Evolutionary conservation across 495 filamentous ascomycete species (phyloP), one percentile per base, ranked within the genome.

Genomic region (Tuber borchii): DNA sequence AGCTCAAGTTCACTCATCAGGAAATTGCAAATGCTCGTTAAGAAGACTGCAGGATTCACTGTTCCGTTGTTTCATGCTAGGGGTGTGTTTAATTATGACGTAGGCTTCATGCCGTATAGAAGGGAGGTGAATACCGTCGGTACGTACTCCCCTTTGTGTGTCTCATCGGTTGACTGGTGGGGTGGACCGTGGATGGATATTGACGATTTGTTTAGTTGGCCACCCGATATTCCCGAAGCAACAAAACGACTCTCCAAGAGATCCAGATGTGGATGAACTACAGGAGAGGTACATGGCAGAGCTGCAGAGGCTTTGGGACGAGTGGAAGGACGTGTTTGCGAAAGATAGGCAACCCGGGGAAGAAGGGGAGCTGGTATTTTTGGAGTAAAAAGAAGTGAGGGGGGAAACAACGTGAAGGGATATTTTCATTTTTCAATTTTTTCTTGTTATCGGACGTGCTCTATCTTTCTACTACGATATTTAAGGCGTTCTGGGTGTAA

Each of bases 61-160:
- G 87, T 98, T 5, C 95, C 95, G 4, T 85, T 97, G 43, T 90
- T 97, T 75, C 94, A 97, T 84, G 94, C 94, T 2, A 83, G 93
- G 22, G 95, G 95, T 1, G 91, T 98, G 14, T 97, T 98, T 84
- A 99, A 99, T 82, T 98, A 99, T 78, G 95, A 99, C 83, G 92
- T 97, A 1, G 95, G 95, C 0, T 82, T 98, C 73, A 92, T 98
- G 92, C 95, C 95, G 10, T 98, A 98, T 84, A 88, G 96, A 46
- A 86, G 90, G 48, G 91, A 93, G 22, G 79, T 99, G 61, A 95
- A 98, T 81, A 88, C 97, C 46, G 94, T 99, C 12, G 92, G 97
- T 10, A 95, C 94, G 3, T 92, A 97, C 56, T 16, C 56, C 31
- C 26, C 26, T 26, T 65, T 65, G 3, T 34, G 74, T 39, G 34